These are phyloP conservation scores for Spathaspora sp. DNA, from an alignment of 805 yeast species.

Conservation along the genomic window DNA sequence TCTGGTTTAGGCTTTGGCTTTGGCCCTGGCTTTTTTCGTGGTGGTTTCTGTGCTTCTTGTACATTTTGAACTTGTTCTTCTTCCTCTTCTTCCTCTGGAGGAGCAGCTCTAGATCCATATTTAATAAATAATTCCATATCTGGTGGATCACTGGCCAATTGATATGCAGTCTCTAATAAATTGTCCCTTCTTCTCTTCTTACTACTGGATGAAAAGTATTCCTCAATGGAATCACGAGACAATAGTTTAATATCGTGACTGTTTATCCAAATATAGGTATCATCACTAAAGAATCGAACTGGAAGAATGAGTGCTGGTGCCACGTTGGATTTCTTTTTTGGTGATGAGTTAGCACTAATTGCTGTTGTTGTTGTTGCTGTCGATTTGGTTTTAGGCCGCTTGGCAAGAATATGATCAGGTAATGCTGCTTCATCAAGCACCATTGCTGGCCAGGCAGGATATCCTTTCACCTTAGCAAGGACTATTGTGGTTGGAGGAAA, in stretches of 20 bases:
- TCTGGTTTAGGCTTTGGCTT: background rate
- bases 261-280: conserved; percentile 67
- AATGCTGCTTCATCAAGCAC: conserved; percentile 57
- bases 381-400: conserved; percentile 43
- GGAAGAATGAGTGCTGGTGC: conserved; percentile 28
- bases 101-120: conserved; percentile 43
- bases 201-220: conserved; percentile 22
- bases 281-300: conserved; percentile 71
- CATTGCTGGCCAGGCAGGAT: conserved; percentile 91
- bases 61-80: conserved; percentile 29
- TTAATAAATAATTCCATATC: conserved; percentile 37
- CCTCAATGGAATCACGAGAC: conserved; percentile 37
- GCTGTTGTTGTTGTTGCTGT: conserved; percentile 1
- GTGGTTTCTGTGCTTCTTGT: conserved; percentile 7
- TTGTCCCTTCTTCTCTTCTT: conserved; percentile 39
- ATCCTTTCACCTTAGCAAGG: conserved; percentile 80
- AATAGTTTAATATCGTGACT: conserved; percentile 48
- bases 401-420: conserved; percentile 51
- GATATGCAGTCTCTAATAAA: conserved; percentile 47
- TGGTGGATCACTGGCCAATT: conserved; percentile 46
- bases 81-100: conserved; percentile 44
- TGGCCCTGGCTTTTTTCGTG: conserved; percentile 4
- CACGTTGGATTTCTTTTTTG: conserved; percentile 9
- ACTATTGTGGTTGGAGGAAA: conserved; percentile 25
- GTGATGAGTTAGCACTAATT: conserved; percentile 4